Percentiles rank a stretch among this genome's conserved stretches.
phyloP scores from a whole-genome alignment of 176 grass and related monocot genomes.

The Cenchrus purpureus region DNA sequence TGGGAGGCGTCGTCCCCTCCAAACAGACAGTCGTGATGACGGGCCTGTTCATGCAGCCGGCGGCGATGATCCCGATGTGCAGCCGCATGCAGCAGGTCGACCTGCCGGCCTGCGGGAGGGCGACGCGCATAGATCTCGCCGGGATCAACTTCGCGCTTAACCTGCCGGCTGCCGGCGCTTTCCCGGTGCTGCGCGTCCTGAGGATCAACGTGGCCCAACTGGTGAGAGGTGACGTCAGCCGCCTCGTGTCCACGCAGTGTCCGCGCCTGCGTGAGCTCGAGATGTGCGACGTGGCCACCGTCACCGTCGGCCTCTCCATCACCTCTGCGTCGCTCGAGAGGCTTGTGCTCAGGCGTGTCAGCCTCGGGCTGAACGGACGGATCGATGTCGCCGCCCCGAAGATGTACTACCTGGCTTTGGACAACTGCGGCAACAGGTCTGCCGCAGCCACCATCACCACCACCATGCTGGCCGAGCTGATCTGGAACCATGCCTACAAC shows the following conservation, averaged over 20 bases:
- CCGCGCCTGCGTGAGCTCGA: slow-evolving; percentile 16
- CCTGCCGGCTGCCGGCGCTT: neutral
- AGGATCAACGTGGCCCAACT: neutral
- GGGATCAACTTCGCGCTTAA: neutral
- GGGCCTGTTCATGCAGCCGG: too few species aligned
- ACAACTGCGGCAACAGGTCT: neutral
- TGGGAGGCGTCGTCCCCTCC: too few species aligned
- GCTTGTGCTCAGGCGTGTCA: neutral
- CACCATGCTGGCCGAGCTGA: neutral
- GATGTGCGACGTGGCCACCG: neutral
- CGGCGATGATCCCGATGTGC: neutral
- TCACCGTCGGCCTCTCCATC: neutral
- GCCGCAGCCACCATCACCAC: neutral
- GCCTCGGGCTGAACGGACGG: rapidly evolving
- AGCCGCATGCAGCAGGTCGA: neutral
- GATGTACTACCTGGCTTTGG: neutral
- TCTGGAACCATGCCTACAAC: neutral
- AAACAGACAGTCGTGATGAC: neutral
- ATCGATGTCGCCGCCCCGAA: neutral
- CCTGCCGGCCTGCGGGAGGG: neutral
- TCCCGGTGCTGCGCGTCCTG: neutral
- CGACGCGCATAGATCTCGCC: neutral
- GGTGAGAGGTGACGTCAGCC: neutral
- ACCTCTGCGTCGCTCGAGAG: neutral
- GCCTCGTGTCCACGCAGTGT: slow-evolving; percentile 2